Conservation (phyloP, 23 red algal species). For the Gracilariopsis chorda region DNA sequence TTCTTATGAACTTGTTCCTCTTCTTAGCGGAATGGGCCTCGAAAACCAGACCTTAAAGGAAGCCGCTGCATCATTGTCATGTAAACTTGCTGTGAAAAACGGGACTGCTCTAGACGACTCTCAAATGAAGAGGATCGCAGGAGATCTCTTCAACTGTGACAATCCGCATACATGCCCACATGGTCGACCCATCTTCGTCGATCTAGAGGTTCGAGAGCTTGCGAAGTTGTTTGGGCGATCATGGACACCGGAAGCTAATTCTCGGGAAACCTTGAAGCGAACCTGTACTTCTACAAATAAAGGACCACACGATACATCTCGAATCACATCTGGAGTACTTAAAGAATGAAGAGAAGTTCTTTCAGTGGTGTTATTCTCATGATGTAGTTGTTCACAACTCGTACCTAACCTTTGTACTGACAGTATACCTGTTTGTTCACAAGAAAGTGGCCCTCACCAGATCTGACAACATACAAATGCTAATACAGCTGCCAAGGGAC, state of each 20-base stretch:
- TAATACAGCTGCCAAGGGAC: too few relatives aligned
- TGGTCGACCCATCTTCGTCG: constrained; percentile 53
- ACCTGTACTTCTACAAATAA: not conserved
- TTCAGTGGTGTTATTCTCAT: too few relatives aligned
- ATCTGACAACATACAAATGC: too few relatives aligned
- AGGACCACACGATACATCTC: not conserved
- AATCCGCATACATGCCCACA: constrained; percentile 68
- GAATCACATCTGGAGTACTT: not conserved
- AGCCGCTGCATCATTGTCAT: constrained; percentile 45
- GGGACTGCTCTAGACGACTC: not conserved
- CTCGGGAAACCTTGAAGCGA: not conserved
- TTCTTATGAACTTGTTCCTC: not conserved
- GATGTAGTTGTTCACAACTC: too few relatives aligned
- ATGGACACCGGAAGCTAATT: constrained; percentile 23
- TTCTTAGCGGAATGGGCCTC: not conserved
- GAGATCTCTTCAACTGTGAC: constrained; percentile 30
- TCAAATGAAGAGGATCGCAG: constrained; percentile 31
- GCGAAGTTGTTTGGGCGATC: constrained; percentile 34
- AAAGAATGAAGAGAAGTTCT: too few relatives aligned
- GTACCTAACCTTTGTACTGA: too few relatives aligned
- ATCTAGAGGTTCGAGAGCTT: constrained; percentile 11
- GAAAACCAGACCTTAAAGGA: constrained; percentile 12
- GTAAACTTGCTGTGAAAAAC: constrained; percentile 39
- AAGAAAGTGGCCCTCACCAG: too few relatives aligned
- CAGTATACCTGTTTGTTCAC: too few relatives aligned